Conservation (phyloP, 495 filamentous ascomycete genomes). For the Penicillium desertorum region DNA sequence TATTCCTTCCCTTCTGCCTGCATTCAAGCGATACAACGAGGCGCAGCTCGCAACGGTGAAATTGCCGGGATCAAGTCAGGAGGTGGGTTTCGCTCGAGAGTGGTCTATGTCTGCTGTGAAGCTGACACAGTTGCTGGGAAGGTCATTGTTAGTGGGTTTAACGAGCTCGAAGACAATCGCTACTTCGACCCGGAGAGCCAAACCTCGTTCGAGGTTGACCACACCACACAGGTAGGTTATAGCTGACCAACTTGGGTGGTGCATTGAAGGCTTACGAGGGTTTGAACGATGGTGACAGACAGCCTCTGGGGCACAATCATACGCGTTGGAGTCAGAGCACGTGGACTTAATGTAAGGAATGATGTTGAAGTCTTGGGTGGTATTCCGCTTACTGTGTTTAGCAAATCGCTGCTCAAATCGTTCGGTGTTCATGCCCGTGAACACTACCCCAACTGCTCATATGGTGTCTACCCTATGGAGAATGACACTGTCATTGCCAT, state of each 20-base stretch:
- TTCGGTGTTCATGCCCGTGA: slow-evolving; percentile 76
- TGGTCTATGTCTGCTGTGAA: slow-evolving; percentile 7
- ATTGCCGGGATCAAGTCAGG: slow-evolving; percentile 79
- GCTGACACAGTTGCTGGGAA: slow-evolving; percentile 33
- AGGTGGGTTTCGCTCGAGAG: slow-evolving; percentile 45
- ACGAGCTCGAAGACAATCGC: slow-evolving; percentile 69
- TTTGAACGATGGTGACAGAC: slow-evolving; percentile 50
- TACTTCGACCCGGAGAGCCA: slow-evolving; percentile 89
- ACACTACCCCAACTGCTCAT: slow-evolving; percentile 81
- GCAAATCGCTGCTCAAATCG: slow-evolving; percentile 72
- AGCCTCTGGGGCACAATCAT: slow-evolving; percentile 77
- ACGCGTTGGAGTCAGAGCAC: slow-evolving; percentile 76
- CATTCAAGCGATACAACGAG: slow-evolving; percentile 94
- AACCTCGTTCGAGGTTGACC: slow-evolving; percentile 85
- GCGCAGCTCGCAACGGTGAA: slow-evolving; percentile 86
- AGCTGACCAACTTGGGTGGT: background rate
- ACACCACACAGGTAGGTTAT: slow-evolving; percentile 64
- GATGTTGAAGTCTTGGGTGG: background rate
- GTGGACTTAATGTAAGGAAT: slow-evolving; percentile 70
- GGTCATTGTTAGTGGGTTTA: slow-evolving; percentile 86
- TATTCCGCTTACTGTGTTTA: slow-evolving; percentile 20
- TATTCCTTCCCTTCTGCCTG: slow-evolving; percentile 68
- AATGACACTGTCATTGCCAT: slow-evolving; percentile 75
- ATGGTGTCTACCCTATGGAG: slow-evolving; percentile 75
- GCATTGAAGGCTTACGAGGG: slow-evolving; percentile 12